These are phyloP conservation scores for thale cress (Arabidopsis thaliana) DNA, from an alignment of 345 rosid species.

Conservation along the genomic window TAIR10.1 NC_003076.8:25867501-25868000, in stretches of 20 bases:
- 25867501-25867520: background rate
- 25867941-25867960: background rate
- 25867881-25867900: conserved; percentile 18
- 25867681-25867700: too few species aligned
- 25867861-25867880: background rate
- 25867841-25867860: conserved; percentile 4
- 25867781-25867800: background rate
- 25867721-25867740: background rate
- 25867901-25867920: background rate
- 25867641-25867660: background rate
- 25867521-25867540: background rate
- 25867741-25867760: background rate
- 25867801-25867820: conserved; percentile 12
- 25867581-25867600: background rate
- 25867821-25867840: conserved; percentile 2
- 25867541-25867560: background rate
- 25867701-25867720: background rate
- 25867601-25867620: background rate
- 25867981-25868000: background rate
- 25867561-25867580: background rate
- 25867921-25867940: conserved; percentile 16
- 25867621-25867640: conserved; percentile 3
- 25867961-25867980: conserved; percentile 5
- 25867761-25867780: background rate
- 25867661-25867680: too few species aligned